Conservation (phyloP, 176 grass and related monocot species). For the Olyra latifolia region DNA sequence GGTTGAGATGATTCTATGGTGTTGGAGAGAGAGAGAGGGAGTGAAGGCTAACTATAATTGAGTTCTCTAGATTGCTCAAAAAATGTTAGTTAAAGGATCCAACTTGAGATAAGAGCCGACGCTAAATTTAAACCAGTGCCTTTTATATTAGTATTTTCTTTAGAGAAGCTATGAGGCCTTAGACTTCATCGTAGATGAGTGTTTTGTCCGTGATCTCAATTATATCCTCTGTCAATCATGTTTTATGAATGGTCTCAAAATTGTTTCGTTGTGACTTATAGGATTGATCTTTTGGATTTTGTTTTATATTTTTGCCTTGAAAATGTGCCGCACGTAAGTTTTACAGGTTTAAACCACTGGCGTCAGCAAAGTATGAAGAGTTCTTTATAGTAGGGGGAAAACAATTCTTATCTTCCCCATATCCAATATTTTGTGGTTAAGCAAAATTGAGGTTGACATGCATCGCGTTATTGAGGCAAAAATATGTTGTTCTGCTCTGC, state of each 20-base stretch:
- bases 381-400: background rate
- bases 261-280: background rate
- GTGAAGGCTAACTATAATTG: too few species aligned
- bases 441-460: background rate
- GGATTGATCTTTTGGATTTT: background rate
- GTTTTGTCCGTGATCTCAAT: background rate
- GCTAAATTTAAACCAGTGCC: too few species aligned
- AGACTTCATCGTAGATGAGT: background rate
- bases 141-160: background rate
- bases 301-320: background rate
- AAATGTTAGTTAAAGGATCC: too few species aligned
- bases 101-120: too few species aligned
- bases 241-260: background rate
- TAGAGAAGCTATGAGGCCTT: background rate
- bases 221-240: background rate
- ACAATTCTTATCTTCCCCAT: background rate
- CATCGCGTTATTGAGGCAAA: background rate
- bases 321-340: background rate
- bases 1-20: too few species aligned
- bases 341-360: background rate
- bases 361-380: background rate
- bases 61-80: too few species aligned
- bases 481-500: too few species aligned
- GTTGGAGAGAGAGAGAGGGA: too few species aligned
- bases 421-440: background rate